Evolutionary conservation across 306 rosid genomes (phyloP).

Genomic region (Vigna mungo): DNA sequence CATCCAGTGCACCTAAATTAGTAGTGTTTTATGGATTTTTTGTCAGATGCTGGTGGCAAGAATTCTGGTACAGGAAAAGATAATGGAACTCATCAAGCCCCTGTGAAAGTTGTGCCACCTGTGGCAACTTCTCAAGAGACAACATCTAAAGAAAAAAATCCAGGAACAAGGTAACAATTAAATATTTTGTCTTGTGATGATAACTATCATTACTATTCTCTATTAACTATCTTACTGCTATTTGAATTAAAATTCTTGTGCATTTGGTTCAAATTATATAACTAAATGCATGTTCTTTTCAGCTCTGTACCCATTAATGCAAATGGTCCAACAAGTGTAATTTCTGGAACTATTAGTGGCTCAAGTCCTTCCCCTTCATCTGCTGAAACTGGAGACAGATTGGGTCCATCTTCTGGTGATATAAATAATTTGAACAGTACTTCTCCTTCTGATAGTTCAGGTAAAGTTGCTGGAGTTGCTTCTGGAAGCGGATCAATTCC

Average conservation of each 20-base stretch:
- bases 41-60: slow-evolving; percentile 79
- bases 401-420: slow-evolving; percentile 53
- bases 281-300: slow-evolving; percentile 51
- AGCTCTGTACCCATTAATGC: slow-evolving; percentile 62
- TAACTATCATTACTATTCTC: slow-evolving; percentile 10
- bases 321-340: slow-evolving; percentile 60
- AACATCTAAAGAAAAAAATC: slow-evolving; percentile 63
- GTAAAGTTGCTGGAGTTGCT: slow-evolving; percentile 47
- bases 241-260: slow-evolving; percentile 28
- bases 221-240: slow-evolving; percentile 22
- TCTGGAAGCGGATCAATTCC: slow-evolving; percentile 53
- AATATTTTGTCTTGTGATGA: slow-evolving; percentile 2
- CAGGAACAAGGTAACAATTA: slow-evolving; percentile 62
- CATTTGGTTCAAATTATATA: slow-evolving; percentile 34
- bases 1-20: slow-evolving; percentile 37
- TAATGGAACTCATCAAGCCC: slow-evolving; percentile 67
- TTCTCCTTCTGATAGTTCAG: slow-evolving; percentile 53
- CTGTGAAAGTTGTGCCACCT: slow-evolving; percentile 64
- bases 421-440: slow-evolving; percentile 53
- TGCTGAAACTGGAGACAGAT: slow-evolving; percentile 53
- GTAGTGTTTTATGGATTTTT: slow-evolving; percentile 43
- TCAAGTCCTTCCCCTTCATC: slow-evolving; percentile 53
- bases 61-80: slow-evolving; percentile 67
- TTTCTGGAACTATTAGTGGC: slow-evolving; percentile 55
- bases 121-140: slow-evolving; percentile 64